Base-by-base conservation (phyloP, 148 eudicot species). In the Cornus kousa region DNA sequence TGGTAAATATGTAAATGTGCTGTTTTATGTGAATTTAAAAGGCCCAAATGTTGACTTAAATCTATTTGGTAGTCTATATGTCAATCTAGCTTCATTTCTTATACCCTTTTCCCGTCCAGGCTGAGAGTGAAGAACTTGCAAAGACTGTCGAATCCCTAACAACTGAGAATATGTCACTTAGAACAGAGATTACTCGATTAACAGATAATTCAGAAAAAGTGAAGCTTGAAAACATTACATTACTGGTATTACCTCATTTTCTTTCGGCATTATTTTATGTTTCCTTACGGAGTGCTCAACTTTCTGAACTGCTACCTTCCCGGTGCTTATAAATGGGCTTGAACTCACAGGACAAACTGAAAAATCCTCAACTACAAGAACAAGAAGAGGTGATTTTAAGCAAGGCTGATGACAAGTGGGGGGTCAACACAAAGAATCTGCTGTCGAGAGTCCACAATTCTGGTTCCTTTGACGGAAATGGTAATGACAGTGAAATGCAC, bases 61-160 rank as follows among this genome's bases (percentile, higher is more conserved):
- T 7, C 62, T 57, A 19, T 11, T 53, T 53, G 59, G 59, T 53
- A 53, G 59, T 53, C 59, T 53, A 53, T 53, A 53, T 11, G 19
- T 53, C 23, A 17, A n/a, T n/a, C 66, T 62, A 17, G 66, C 7
- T 62, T 62, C 4, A 37, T 48, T 59, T 75, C 7, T 24, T 13
- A 20, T 68, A 46, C 20, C 71, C 39, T 79, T 70, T 35, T 50
- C 50, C n/a, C 74, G 11, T 77, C 71, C 87, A 96, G 99, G 98
- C 98, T 67, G 99, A 96, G 77, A 84, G 97, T 70, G 98, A 94
- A 86, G 98, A 96, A 81, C 93, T 94, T 73, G 91, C 91, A 31
- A 82, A 67, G 39, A 92, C 78, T 87, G 99, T 96, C 50, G 94
- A 92, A 35, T 72, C 88, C 57, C 84, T 96, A 75, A 88, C 55